Base-by-base conservation (phyloP, 148 eudicot species). In the Fagopyrum tataricum region DNA sequence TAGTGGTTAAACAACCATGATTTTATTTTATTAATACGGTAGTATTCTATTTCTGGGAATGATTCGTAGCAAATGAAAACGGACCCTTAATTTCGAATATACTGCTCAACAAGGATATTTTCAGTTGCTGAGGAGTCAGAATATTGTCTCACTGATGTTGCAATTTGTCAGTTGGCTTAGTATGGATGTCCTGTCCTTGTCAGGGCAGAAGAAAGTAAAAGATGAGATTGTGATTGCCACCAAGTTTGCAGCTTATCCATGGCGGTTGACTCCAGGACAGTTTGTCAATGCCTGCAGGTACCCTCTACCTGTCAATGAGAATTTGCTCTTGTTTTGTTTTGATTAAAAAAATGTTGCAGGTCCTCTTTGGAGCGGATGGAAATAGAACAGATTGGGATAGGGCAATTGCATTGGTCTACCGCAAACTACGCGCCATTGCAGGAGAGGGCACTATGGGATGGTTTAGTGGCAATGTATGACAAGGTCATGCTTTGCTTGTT, bases 191-290 rank as follows among this genome's bases (percentile, higher is more conserved):
- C n/a, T n/a, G 5, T 18, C 37, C 31, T 56, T 86, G 14, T 78
- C 86, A 95, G 97, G 97, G 71, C 67, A 78, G 76, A 82, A 80
- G 77, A 73, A 83, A 71, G 75, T 70, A 12, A 79, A 61, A 67
- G 82, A 88, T 73, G 82, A 88, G 73, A 83, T 90, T 55, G 86
- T 95, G 44, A 90, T 95, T 73, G 98, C 97, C 10, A 88, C 98
- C 39, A 95, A 95, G 83, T 90, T 95, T 85, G 98, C 98, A 73
- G 97, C 98, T 21, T 95, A 95, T 77, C 98, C 98, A 48, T 95
- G 98, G 98, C 97, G 98, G 26, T 82, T 95, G 73, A 95, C 98
- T 56, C 89, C 98, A 44, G 90, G 86, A 76, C 98, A 95, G 62
- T 90, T 90, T 67, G 97, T 91, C 64, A 82, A 87, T 82, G 98